These are phyloP conservation scores for Phalaenopsis hybrid DNA, from an alignment of 116 monocot species.

Conservation along the genomic window DNA sequence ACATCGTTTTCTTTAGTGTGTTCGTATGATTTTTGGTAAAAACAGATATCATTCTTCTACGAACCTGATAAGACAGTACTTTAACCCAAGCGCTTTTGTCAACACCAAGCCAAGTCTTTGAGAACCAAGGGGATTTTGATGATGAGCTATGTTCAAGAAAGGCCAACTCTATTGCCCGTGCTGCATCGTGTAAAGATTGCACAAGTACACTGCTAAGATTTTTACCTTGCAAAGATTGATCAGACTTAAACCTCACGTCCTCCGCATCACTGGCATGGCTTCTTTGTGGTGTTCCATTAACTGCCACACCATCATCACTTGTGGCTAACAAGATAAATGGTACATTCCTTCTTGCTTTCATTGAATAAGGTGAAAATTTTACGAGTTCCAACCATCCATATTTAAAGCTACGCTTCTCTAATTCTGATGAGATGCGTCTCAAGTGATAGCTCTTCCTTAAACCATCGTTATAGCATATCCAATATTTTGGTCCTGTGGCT, in stretches of 20 bases:
- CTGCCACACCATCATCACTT: slow-evolving; percentile 47
- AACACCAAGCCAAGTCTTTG: slow-evolving; percentile 76
- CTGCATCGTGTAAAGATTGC: slow-evolving; percentile 86
- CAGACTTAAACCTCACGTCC: slow-evolving; percentile 45
- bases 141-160: slow-evolving; percentile 55
- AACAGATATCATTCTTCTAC: background rate
- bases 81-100: slow-evolving; percentile 85
- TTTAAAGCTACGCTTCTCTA: slow-evolving; percentile 15
- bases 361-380: slow-evolving; percentile 11
- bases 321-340: slow-evolving; percentile 34
- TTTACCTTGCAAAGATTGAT: slow-evolving; percentile 47
- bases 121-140: slow-evolving; percentile 63
- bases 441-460: slow-evolving; percentile 18
- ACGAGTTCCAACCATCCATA: slow-evolving; percentile 28
- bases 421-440: slow-evolving; percentile 12
- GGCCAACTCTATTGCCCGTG: slow-evolving; percentile 73
- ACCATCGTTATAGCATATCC: slow-evolving; percentile 13
- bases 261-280: slow-evolving; percentile 37
- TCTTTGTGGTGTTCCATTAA: slow-evolving; percentile 56
- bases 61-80: slow-evolving; percentile 87
- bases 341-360: slow-evolving; percentile 19
- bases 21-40: background rate
- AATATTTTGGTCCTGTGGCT: slow-evolving; percentile 15
- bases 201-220: slow-evolving; percentile 56
- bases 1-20: background rate